A percentile compares a stretch with the other conserved stretches of the same genome.
These are phyloP conservation scores for Alternaria sp. DNA, from an alignment of 2,329 filamentous ascomycete genomes.

Conservation along the genomic window DNA sequence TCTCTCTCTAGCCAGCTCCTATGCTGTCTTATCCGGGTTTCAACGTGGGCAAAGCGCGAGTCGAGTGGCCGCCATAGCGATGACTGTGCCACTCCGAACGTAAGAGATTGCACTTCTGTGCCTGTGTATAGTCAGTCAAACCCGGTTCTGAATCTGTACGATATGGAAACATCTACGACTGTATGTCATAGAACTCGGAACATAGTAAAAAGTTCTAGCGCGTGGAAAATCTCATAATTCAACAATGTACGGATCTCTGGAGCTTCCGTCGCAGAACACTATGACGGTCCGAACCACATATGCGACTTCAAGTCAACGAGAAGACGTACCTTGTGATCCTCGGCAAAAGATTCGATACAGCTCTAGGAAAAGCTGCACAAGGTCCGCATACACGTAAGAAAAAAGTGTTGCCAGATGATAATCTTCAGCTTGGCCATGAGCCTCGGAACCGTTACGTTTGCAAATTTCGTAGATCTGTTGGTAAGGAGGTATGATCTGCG, in stretches of 20 bases:
- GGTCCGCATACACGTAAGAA: conserved; percentile 40
- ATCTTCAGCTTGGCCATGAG: conserved; percentile 15
- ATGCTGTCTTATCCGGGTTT: conserved; percentile 33
- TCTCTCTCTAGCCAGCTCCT: conserved; percentile 40
- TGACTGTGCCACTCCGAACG: conserved; percentile 12
- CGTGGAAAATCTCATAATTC: background rate
- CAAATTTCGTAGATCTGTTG: conserved; percentile 29
- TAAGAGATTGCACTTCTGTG: conserved; percentile 26
- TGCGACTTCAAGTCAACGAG: background rate
- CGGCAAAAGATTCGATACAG: conserved; percentile 40
- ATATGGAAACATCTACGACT: background rate
- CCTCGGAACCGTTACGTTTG: conserved; percentile 16
- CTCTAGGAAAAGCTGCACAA: conserved; percentile 38
- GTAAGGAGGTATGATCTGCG: conserved; percentile 34
- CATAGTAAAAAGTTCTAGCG: background rate
- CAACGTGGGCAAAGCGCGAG: conserved; percentile 39
- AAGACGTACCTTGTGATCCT: conserved; percentile 32
- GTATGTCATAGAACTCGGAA: background rate
- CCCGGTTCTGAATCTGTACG: background rate
- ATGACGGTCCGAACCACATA: background rate
- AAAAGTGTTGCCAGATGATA: conserved; percentile 26
- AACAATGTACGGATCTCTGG: background rate
- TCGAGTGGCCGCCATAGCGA: conserved; percentile 41
- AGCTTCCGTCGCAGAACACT: background rate
- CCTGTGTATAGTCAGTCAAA: conserved; percentile 35